phyloP scores from a whole-genome alignment of 2,329 filamentous ascomycete species.

The Fusarium floridanum region DNA sequence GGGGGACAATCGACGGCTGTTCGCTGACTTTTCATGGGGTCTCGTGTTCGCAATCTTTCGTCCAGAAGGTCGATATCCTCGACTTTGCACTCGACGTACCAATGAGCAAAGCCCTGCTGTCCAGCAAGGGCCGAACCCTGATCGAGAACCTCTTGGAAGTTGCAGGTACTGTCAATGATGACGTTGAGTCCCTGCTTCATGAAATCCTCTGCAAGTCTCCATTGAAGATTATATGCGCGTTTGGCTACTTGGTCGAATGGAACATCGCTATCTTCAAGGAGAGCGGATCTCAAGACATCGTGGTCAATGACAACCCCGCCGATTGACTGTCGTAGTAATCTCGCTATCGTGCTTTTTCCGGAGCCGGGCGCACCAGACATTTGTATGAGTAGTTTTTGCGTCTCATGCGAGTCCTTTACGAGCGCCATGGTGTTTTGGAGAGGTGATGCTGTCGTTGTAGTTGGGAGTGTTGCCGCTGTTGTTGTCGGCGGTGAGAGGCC shows the following conservation, averaged over 20 bases:
- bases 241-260: slow-evolving; percentile 50
- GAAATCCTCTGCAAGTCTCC: slow-evolving; percentile 51
- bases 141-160: slow-evolving; percentile 49
- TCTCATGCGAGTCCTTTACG: background rate
- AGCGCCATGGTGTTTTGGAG: background rate
- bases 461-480: background rate
- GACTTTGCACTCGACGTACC: slow-evolving; percentile 52
- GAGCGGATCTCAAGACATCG: slow-evolving; percentile 51
- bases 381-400: slow-evolving; percentile 32
- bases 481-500: background rate
- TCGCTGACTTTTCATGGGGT: slow-evolving; percentile 49
- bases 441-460: background rate
- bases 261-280: slow-evolving; percentile 44
- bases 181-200: slow-evolving; percentile 51
- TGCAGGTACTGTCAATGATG: slow-evolving; percentile 56
- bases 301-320: slow-evolving; percentile 52
- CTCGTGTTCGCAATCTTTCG: slow-evolving; percentile 41
- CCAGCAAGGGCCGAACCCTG: slow-evolving; percentile 47
- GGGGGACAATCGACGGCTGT: slow-evolving; percentile 45
- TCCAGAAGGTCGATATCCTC: slow-evolving; percentile 49
- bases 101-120: slow-evolving; percentile 31
- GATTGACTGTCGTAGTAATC: slow-evolving; percentile 44
- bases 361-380: slow-evolving; percentile 57
- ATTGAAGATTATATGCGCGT: slow-evolving; percentile 52
- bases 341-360: slow-evolving; percentile 54